Evolutionary conservation across 306 rosid genomes (phyloP).

Genomic region (Oxytropis ochrocephala): DNA sequence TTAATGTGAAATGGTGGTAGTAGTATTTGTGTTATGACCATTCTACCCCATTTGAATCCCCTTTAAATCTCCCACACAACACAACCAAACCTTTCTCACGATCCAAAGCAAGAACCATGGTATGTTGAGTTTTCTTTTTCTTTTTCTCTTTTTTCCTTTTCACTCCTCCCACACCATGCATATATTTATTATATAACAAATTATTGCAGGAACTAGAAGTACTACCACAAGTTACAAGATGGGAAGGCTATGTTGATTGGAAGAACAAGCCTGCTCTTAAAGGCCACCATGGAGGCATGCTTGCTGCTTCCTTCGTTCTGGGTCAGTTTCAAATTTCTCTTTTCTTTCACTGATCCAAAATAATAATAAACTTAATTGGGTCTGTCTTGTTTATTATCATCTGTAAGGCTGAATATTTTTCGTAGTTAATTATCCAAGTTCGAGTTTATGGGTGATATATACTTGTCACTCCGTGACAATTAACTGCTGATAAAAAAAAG

Average conservation of each 20-base stretch:
- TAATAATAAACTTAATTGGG: no score
- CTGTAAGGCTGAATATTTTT: no score
- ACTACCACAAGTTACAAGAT: constrained; percentile 33
- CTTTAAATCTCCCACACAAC: constrained; percentile 38
- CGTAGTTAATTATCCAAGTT: no score
- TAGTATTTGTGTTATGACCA: constrained; percentile 25
- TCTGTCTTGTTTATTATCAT: no score
- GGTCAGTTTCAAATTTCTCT: constrained; percentile 36
- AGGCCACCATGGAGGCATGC: constrained; percentile 86
- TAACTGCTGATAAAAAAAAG: no score
- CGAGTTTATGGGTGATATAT: no score
- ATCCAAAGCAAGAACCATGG: not conserved
- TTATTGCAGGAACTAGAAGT: constrained; percentile 41
- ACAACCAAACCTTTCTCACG: not conserved
- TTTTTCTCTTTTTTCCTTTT: not conserved
- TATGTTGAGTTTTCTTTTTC: not conserved
- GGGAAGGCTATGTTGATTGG: constrained; percentile 94
- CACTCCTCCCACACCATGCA: not conserved
- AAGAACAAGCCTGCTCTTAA: constrained; percentile 59
- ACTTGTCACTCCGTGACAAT: no score
- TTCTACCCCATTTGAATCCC: constrained; percentile 24
- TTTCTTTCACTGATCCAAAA: not conserved
- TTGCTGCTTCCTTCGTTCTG: constrained; percentile 74
- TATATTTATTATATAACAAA: not conserved
- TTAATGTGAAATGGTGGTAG: not conserved